A percentile compares a stretch with the other conserved stretches of the same genome.
phyloP scores from a whole-genome alignment of 805 yeast genomes.

The Schwanniomyces sp. region DNA sequence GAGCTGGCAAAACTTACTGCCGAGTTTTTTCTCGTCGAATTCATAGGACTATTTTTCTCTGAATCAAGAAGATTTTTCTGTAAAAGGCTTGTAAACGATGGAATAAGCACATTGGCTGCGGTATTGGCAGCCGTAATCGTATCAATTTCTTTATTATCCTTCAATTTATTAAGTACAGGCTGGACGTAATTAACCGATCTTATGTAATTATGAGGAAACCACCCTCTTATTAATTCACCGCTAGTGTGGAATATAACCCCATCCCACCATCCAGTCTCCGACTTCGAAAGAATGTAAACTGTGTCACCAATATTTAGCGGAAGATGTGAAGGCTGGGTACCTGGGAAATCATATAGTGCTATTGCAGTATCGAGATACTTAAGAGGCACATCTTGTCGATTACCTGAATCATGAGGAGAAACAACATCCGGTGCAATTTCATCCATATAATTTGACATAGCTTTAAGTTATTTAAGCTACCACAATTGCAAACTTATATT shows the following conservation, averaged over 20 bases:
- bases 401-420: conserved; percentile 24
- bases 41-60: conserved; percentile 29
- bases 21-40: conserved; percentile 45
- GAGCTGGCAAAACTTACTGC: conserved; percentile 51
- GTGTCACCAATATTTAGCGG: conserved; percentile 65
- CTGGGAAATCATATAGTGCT: conserved; percentile 56
- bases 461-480: background rate
- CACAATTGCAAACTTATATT: background rate
- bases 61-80: conserved; percentile 37
- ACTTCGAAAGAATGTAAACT: conserved; percentile 64
- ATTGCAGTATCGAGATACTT: conserved; percentile 57
- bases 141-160: conserved; percentile 40
- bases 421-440: conserved; percentile 43
- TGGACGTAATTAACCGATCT: conserved; percentile 45
- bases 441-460: conserved; percentile 24
- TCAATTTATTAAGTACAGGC: conserved; percentile 38
- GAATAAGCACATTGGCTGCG: conserved; percentile 45
- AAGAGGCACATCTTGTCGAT: conserved; percentile 19
- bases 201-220: conserved; percentile 77
- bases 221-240: conserved; percentile 61
- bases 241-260: conserved; percentile 48
- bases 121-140: conserved; percentile 47
- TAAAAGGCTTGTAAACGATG: conserved; percentile 36
- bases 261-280: conserved; percentile 84
- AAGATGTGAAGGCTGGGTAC: conserved; percentile 52